Evolutionary conservation across 176 grass and related monocot genomes (phyloP), one percentile per base, ranked within the genome.

Genomic region (Cenchrus americanus): DNA sequence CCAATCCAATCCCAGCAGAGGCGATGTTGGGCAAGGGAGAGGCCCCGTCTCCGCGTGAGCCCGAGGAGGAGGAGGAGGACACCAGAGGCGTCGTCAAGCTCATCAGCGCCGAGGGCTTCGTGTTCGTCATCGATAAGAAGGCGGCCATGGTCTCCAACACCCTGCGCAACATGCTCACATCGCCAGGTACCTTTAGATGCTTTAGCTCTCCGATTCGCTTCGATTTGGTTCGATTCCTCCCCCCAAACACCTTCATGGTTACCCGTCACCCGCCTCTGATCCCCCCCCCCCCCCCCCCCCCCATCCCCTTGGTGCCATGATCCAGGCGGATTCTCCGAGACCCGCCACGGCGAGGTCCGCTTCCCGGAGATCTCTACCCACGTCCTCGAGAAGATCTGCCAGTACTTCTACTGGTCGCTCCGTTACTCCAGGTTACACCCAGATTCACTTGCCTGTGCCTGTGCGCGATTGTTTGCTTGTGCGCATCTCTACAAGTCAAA

Each of bases 101-200:
- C 43, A 93, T 98, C 62, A 98, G 93, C 87, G 89, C 91, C 32
- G 96, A 98, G 67, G 96, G 96, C 0, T 98, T 98, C 91, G 96
- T 93, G 77, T 98, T 95, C 89, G 87, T 98, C 75, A 71, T 98
- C 82, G 91, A 98, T 63, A 91, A 89, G 89, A 93, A 91, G 85
- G 93, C 96, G 13, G 93, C 93, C 82, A 94, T 95, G 96, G 93
- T 95, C 78, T 98, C 96, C 82, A 92, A 93, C 53, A 93, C 91
- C 43, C 87, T 95, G 41, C 77, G 92, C 51, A 98, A 98, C 87
- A 98, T 98, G 96, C 96, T 98, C 85, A 95, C 93, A n/a, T 98
- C 93, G 7, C 96, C 96, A 0, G 95, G 91, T 96, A 58, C 55
- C 55, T 58, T 22, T 58, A 58, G 55, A 7, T 58, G 19, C 19